Base-by-base conservation (phyloP, 805 yeast species). In the Teunomyces stri region DNA sequence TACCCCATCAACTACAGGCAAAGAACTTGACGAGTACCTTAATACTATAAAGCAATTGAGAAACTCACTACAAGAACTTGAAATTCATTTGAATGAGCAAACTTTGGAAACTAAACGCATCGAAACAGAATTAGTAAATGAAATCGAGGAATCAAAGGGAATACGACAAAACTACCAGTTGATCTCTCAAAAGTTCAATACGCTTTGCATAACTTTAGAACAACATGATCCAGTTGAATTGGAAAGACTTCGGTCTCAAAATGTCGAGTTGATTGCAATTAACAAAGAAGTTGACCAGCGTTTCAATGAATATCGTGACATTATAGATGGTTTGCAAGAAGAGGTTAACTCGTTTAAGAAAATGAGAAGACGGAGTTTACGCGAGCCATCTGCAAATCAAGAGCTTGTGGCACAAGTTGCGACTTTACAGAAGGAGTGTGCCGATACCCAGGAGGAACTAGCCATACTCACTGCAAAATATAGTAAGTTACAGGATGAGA, bases 281-380 rank as follows among this genome's bases (percentile, higher is more conserved):
- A 58, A 64, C 40, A 40, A 51, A 15, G 47, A 54, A 2, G 58
- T 66, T 16, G 61, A 60, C 31, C 44, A 51, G 9, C 68, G 64
- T 39, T 59, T 68, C 16, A 61, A 60, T 11, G 62, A 65, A 40
- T 66, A 67, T 46, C 69, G 67, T 49, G 49, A 47, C 3, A 52
- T 60, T 22, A 67, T 69, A 13, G 68, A 66, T 43, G 50, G 53
- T 13, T 55, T 69, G 7, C 71, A 67, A 46, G 48, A 50, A 12
- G 73, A 69, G 43, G 67, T 69, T 5, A 59, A 61, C 38, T 63
- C 60, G 3, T 57, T 67, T 42, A 62, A 59, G 34, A 57, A 53
- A 42, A 40, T 38, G 15, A 43, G 54, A 31, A 27, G 44, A 10
- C 30, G 25, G n/a, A 27, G 25, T 4, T 28, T 25, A n/a, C 28